These are phyloP conservation scores for Epichloe festucae DNA, from an alignment of 2,329 filamentous ascomycete species.

Conservation along the genomic window DNA sequence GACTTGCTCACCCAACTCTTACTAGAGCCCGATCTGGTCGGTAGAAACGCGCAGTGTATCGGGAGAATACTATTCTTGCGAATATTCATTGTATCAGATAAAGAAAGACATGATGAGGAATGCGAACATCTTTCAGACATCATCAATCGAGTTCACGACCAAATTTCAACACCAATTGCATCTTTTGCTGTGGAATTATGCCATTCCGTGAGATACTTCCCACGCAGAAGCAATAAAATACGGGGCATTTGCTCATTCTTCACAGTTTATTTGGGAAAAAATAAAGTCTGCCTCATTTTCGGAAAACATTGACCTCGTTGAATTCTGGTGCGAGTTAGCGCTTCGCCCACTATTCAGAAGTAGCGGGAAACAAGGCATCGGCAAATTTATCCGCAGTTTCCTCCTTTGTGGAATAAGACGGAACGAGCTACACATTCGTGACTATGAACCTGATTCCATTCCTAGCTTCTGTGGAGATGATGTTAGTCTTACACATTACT, in stretches of 20 bases:
- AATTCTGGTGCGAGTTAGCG: constrained; percentile 60
- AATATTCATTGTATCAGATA: constrained; percentile 49
- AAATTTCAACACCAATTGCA: constrained; percentile 35
- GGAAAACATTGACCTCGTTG: constrained; percentile 38
- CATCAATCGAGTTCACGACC: constrained; percentile 26
- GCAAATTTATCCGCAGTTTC: constrained; percentile 58
- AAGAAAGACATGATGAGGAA: constrained; percentile 18
- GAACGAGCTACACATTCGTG: constrained; percentile 14
- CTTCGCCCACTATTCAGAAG: constrained; percentile 54
- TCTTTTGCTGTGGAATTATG: constrained; percentile 51
- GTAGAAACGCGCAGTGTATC: constrained; percentile 43
- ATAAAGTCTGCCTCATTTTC: constrained; percentile 47
- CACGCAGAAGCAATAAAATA: not conserved
- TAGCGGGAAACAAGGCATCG: constrained; percentile 51
- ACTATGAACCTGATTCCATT: constrained; percentile 45
- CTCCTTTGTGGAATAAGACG: constrained; percentile 54
- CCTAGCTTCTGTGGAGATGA: constrained; percentile 39
- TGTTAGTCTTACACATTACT: constrained; percentile 50
- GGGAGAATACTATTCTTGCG: constrained; percentile 57
- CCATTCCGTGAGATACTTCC: constrained; percentile 43
- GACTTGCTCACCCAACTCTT: constrained; percentile 52
- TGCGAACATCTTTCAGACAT: constrained; percentile 14
- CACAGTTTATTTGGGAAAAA: constrained; percentile 68
- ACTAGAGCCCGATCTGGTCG: constrained; percentile 36
- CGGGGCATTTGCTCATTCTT: constrained; percentile 6